phyloP scores from a whole-genome alignment of 495 filamentous ascomycete species.

The Penicillium arizonense region DNA sequence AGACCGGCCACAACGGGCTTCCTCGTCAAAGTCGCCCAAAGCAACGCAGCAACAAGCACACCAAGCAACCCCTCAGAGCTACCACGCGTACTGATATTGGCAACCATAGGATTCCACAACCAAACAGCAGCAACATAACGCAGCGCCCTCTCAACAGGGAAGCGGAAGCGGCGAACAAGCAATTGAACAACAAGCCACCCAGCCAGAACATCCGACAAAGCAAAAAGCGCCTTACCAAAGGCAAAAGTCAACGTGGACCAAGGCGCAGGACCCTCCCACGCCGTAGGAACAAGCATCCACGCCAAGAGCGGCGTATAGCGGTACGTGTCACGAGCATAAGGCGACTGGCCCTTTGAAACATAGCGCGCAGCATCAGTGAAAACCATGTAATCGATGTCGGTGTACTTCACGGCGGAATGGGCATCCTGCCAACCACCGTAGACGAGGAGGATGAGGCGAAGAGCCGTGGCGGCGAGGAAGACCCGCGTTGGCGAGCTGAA shows the following conservation, averaged over 20 bases:
- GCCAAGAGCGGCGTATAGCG: conserved; percentile 93
- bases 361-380: conserved; percentile 96
- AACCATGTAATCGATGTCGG: conserved; percentile 97
- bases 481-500: conserved; percentile 52
- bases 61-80: conserved; percentile 90
- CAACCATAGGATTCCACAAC: conserved; percentile 97
- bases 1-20: conserved; percentile 65
- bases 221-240: conserved; percentile 87
- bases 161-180: conserved; percentile 42
- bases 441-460: conserved; percentile 70
- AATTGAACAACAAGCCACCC: conserved; percentile 81
- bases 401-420: conserved; percentile 89
- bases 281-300: conserved; percentile 83
- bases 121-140: conserved; percentile 76
- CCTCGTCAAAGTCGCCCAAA: conserved; percentile 72
- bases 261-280: conserved; percentile 43
- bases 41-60: conserved; percentile 72
- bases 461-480: conserved; percentile 63
- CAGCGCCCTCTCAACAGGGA: conserved; percentile 54
- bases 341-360: conserved; percentile 60
- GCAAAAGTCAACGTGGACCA: conserved; percentile 51
- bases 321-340: conserved; percentile 90
- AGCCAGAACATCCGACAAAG: conserved; percentile 75
- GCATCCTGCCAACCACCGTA: conserved; percentile 93
- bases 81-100: conserved; percentile 89